Evolutionary conservation across 805 yeast genomes (phyloP).

Genomic region (Candida rishiriensis): DNA sequence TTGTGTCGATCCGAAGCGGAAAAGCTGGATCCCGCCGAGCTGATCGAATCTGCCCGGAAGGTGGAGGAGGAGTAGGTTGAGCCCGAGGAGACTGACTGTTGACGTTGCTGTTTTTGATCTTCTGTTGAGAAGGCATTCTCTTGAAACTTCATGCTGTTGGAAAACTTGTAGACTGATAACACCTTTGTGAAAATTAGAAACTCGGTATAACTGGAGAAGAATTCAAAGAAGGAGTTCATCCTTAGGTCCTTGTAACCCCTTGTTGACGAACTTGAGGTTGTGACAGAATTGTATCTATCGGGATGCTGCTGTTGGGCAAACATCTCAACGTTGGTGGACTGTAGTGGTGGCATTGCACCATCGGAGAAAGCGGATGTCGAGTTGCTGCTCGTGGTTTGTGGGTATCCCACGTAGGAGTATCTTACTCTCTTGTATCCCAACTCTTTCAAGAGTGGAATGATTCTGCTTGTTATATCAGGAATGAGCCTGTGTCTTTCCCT

Average conservation of each 20-base stretch:
- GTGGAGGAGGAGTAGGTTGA: background rate
- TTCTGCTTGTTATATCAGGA: slow-evolving; percentile 16
- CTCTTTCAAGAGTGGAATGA: slow-evolving; percentile 18
- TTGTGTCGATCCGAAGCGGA: too few relatives aligned
- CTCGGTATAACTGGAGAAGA: slow-evolving; percentile 27
- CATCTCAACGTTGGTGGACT: slow-evolving; percentile 4
- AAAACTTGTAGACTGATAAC: slow-evolving; percentile 13
- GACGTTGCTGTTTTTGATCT: background rate
- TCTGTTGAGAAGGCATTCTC: background rate
- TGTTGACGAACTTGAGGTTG: background rate
- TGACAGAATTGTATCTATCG: slow-evolving; percentile 2
- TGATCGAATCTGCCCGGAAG: background rate
- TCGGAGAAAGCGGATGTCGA: slow-evolving; percentile 9
- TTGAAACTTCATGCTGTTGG: slow-evolving; percentile 9
- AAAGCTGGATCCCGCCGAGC: background rate
- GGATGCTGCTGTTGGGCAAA: background rate
- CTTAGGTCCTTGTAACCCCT: slow-evolving; percentile 24
- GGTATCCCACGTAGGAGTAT: slow-evolving; percentile 23
- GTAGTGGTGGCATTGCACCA: slow-evolving; percentile 2
- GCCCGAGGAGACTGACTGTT: background rate
- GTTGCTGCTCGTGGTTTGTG: slow-evolving; percentile 18
- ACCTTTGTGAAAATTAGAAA: slow-evolving; percentile 19
- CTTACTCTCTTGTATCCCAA: slow-evolving; percentile 24
- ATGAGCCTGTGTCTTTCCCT: slow-evolving; percentile 9
- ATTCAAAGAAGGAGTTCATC: slow-evolving; percentile 27